These are phyloP conservation scores for Murraya koenigii DNA, from an alignment of 345 rosid species.

Conservation along the genomic window DNA sequence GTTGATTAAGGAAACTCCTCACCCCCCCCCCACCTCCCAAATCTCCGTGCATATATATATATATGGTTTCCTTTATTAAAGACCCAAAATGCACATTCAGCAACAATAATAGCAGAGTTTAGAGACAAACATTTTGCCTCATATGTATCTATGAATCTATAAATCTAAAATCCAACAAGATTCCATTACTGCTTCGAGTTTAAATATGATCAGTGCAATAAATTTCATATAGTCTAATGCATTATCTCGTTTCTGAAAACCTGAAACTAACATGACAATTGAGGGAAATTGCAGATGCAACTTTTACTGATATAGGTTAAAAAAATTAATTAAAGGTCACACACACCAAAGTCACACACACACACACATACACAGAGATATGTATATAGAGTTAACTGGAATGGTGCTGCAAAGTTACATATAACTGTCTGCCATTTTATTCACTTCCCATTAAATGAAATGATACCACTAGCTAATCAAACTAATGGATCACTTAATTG, in stretches of 20 bases:
- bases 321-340: neutral
- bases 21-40: no score
- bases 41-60: neutral
- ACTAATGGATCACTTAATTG: neutral
- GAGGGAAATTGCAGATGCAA: constrained; percentile 26
- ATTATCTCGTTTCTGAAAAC: constrained; percentile 20
- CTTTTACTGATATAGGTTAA: constrained; percentile 7
- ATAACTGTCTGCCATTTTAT: constrained; percentile 19
- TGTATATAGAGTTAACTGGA: neutral
- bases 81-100: constrained; percentile 1
- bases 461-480: constrained; percentile 21
- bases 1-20: constrained; percentile 12
- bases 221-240: constrained; percentile 1
- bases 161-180: neutral
- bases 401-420: neutral
- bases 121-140: constrained; percentile 8
- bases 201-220: neutral
- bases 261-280: constrained; percentile 36
- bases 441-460: constrained; percentile 3
- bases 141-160: neutral
- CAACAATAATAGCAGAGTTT: constrained; percentile 6
- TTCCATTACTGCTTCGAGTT: constrained; percentile 13
- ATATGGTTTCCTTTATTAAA: neutral
- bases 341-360: neutral
- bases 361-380: no score